phyloP scores from a whole-genome alignment of 768 basidiomycete genomes.

The Coprinellus aureogranulatus region DNA sequence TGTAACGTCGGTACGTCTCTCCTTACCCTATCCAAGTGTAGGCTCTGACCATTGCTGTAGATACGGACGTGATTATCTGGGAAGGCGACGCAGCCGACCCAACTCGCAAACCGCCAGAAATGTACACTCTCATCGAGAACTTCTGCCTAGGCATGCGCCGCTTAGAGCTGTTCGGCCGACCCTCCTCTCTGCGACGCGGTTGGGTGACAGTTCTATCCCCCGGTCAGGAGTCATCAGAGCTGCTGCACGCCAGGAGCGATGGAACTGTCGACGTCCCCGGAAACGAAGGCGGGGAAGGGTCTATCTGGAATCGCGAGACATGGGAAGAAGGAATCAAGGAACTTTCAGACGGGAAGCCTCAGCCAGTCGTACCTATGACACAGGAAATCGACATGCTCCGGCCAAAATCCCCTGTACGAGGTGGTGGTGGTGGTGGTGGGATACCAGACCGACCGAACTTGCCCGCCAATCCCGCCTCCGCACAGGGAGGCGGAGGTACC shows the following conservation, averaged over 20 bases:
- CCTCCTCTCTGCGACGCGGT: slow-evolving; percentile 72
- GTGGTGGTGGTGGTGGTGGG: slow-evolving; percentile 2
- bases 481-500: not conserved
- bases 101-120: slow-evolving; percentile 87
- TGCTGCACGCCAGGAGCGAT: slow-evolving; percentile 35
- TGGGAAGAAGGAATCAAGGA: slow-evolving; percentile 67
- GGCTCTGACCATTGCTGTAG: slow-evolving; percentile 33
- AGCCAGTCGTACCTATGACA: slow-evolving; percentile 67
- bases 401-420: slow-evolving; percentile 73
- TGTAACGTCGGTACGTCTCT: slow-evolving; percentile 84
- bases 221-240: slow-evolving; percentile 49
- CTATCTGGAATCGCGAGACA: slow-evolving; percentile 56
- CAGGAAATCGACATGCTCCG: slow-evolving; percentile 80
- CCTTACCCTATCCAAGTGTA: not conserved
- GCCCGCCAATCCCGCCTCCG: not conserved
- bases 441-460: slow-evolving; percentile 1
- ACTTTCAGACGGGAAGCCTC: slow-evolving; percentile 47
- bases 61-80: slow-evolving; percentile 97
- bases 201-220: slow-evolving; percentile 87
- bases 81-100: slow-evolving; percentile 87
- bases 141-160: slow-evolving; percentile 93
- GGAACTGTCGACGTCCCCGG: slow-evolving; percentile 38
- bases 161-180: slow-evolving; percentile 83
- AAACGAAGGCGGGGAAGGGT: slow-evolving; percentile 41
- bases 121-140: slow-evolving; percentile 94